Base-by-base conservation (phyloP, 108 stramenopile genomes). In the Nitzschia sp. region DNA sequence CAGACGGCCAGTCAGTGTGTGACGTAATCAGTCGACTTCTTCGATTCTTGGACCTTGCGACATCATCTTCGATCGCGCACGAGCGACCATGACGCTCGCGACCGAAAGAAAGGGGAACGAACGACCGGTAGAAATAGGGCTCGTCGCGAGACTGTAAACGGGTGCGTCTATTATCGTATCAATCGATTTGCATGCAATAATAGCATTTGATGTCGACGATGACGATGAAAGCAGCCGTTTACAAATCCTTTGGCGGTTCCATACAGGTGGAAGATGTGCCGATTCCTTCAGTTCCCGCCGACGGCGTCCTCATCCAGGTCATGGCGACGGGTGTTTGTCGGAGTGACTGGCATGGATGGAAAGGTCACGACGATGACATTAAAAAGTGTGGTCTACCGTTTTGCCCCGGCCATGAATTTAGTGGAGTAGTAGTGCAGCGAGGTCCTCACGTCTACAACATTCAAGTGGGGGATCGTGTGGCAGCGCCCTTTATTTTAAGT, bases 331-430 rank as follows among this genome's bases (percentile, higher is more conserved):
- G 91, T 23, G 87, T 92, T 9, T 92, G 91, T 62, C 80, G 91
- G 11, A 65, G 74, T 9, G 91, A 92, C 66, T 89, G 88, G 86
- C 91, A 92, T 59, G 91, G 88, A 15, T 92, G 86, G 86, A 89
- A 87, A 58, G 91, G 91, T 28, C 88, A 92, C 51, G 91, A 92
- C 63, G 77, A 49, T 23, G 91, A 92, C 59, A 72, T 92, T 21
- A 42, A 42, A 33, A 23, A 66, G 5, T 76, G 78, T 47, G 88
- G 91, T 35, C 64, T 87, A 29, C 88, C 91, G 32, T 89, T 92
- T 68, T 73, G 77, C 15, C 91, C 91, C 0, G 91, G 91, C 18
- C 91, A 92, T 70, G 91, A 92, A 66, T 63, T 89, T 27, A 85
- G 84, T 45, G 91, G 91, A 6, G 64, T 89, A 9, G 78, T 92